Evolutionary conservation across 306 rosid species (phyloP).

Genomic region (Carpinus fangiana): DNA sequence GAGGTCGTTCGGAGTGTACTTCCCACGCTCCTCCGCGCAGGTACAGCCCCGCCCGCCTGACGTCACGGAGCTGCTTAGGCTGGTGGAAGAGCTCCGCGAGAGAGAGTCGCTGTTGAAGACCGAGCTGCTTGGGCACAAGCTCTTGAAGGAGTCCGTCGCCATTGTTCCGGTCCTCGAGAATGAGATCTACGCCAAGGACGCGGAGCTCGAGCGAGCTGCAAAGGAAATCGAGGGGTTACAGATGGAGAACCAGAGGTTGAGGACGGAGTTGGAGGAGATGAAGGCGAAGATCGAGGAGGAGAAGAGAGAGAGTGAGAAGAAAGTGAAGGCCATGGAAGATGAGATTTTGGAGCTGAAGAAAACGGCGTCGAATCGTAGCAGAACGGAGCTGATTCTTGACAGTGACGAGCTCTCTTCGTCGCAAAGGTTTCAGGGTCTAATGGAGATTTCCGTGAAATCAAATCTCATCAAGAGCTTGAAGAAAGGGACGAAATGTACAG

Average conservation of each 20-base stretch:
- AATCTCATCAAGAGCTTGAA: conserved; percentile 60
- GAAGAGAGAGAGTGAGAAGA: conserved; percentile 43
- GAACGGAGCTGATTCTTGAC: conserved; percentile 28
- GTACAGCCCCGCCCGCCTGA: conserved; percentile 96
- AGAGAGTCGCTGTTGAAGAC: conserved; percentile 87
- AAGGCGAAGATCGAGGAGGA: conserved; percentile 41
- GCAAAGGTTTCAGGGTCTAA: conserved; percentile 60
- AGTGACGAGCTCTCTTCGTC: conserved; percentile 60
- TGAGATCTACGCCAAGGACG: conserved; percentile 57
- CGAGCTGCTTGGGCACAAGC: conserved; percentile 85
- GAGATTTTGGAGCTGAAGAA: conserved; percentile 68
- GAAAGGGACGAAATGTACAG: conserved; percentile 40
- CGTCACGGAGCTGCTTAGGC: conserved; percentile 77
- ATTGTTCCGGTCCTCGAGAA: conserved; percentile 75
- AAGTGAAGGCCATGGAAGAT: conserved; percentile 52
- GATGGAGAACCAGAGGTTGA: conserved; percentile 51
- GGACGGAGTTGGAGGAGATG: conserved; percentile 41
- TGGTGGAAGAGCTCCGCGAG: conserved; percentile 88
- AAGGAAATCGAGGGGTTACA: conserved; percentile 46
- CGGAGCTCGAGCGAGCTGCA: conserved; percentile 52
- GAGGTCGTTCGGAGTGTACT: conserved; percentile 80
- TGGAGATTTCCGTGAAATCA: conserved; percentile 58
- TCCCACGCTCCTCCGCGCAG: conserved; percentile 94
- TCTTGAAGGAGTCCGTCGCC: conserved; percentile 71
- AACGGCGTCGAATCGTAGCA: conserved; percentile 40